Conservation (phyloP, 345 rosid genomes). For the Kernera saxatilis region DNA sequence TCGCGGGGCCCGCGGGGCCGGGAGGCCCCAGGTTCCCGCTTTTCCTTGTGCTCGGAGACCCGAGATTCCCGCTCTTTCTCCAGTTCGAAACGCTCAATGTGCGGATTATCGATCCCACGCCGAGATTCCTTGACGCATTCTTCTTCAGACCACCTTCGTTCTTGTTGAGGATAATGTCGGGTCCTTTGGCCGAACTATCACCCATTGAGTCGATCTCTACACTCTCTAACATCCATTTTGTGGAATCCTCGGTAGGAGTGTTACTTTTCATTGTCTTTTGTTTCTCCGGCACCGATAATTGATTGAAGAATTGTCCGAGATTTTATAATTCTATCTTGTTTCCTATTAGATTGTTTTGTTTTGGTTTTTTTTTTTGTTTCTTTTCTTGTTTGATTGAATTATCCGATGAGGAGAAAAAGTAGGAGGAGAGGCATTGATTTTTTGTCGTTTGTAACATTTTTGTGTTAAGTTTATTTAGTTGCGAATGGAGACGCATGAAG, state of each 20-base stretch:
- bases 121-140: slow-evolving; percentile 13
- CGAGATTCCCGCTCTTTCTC: slow-evolving; percentile 36
- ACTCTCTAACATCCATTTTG: slow-evolving; percentile 62
- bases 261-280: slow-evolving; percentile 18
- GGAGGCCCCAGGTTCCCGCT: slow-evolving; percentile 30
- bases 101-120: slow-evolving; percentile 33
- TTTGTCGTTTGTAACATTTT: slow-evolving; percentile 15
- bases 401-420: slow-evolving; percentile 15
- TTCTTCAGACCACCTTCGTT: slow-evolving; percentile 23
- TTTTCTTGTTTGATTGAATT: slow-evolving; percentile 4
- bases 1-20: background rate
- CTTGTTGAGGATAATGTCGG: background rate
- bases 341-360: background rate
- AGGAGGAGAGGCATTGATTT: slow-evolving; percentile 23
- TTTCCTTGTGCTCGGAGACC: slow-evolving; percentile 23
- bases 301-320: slow-evolving; percentile 7
- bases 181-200: slow-evolving; percentile 31
- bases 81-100: slow-evolving; percentile 42
- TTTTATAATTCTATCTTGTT: slow-evolving; percentile 4
- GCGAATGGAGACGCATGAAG: slow-evolving; percentile 13
- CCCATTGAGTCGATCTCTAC: slow-evolving; percentile 49
- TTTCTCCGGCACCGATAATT: background rate
- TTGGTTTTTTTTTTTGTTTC: background rate
- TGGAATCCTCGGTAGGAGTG: slow-evolving; percentile 27
- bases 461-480: slow-evolving; percentile 29